These are phyloP conservation scores for Cephalotrichum gorgonifer DNA, from an alignment of 2,329 filamentous ascomycete genomes.

Conservation along the genomic window DNA sequence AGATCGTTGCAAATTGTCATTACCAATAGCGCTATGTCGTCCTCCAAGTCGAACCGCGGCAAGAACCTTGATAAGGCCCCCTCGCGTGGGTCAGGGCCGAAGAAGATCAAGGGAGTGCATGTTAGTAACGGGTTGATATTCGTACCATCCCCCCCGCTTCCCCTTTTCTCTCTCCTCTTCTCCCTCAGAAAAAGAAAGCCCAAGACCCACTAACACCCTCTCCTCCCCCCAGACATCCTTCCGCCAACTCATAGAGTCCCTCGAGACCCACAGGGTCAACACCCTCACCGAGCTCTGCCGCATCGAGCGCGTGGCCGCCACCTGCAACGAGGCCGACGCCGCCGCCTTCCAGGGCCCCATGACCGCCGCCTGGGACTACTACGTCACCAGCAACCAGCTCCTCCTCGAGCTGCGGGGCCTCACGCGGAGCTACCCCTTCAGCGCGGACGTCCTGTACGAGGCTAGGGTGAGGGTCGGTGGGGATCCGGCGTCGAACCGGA, in stretches of 20 bases:
- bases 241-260: conserved; percentile 48
- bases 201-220: neutral
- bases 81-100: conserved; percentile 62
- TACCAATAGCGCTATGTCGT: neutral
- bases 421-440: conserved; percentile 58
- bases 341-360: conserved; percentile 50
- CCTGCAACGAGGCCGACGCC: conserved; percentile 48
- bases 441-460: conserved; percentile 52
- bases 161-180: neutral
- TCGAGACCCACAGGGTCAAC: conserved; percentile 59
- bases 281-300: conserved; percentile 63
- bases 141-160: neutral
- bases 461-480: conserved; percentile 52
- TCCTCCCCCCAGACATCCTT: conserved; percentile 14
- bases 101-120: neutral
- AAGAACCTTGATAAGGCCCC: conserved; percentile 51
- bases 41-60: no score
- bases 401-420: conserved; percentile 58
- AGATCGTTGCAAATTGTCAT: neutral
- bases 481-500: conserved; percentile 56
- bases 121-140: conserved; percentile 1
- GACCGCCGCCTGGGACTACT: conserved; percentile 62
- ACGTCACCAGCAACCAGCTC: conserved; percentile 60
- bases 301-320: conserved; percentile 58
- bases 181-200: no score